Conservation (phyloP, 2,329 filamentous ascomycete genomes). For the Ascochyta lentis region DNA sequence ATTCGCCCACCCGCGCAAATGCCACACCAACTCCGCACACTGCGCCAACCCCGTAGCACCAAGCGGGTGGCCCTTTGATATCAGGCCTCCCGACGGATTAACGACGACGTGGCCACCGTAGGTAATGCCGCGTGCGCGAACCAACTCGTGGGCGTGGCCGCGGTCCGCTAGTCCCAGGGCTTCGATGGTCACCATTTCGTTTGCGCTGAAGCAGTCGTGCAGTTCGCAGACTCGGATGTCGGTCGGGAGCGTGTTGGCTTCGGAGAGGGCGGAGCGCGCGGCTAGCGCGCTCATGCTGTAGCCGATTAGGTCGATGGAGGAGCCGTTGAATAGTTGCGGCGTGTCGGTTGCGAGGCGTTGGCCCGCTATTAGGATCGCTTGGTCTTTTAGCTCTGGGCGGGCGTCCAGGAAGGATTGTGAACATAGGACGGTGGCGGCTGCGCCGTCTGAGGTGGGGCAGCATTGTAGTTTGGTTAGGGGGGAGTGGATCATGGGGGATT, state of each 20-base stretch:
- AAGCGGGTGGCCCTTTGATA: slow-evolving; percentile 94
- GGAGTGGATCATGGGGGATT: slow-evolving; percentile 77
- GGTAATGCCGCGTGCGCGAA: slow-evolving; percentile 85
- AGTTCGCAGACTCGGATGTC: slow-evolving; percentile 88
- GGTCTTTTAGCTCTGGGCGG: slow-evolving; percentile 78
- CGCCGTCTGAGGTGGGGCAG: slow-evolving; percentile 94
- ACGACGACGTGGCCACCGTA: slow-evolving; percentile 84
- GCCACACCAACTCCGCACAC: slow-evolving; percentile 94
- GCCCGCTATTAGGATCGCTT: slow-evolving; percentile 88
- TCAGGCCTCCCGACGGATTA: slow-evolving; percentile 93
- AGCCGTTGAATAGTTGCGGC: slow-evolving; percentile 77
- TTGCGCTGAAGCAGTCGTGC: slow-evolving; percentile 96
- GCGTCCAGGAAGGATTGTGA: slow-evolving; percentile 88
- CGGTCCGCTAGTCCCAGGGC: slow-evolving; percentile 77
- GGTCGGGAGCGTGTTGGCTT: slow-evolving; percentile 70
- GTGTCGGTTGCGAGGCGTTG: slow-evolving; percentile 87
- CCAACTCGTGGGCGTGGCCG: slow-evolving; percentile 91
- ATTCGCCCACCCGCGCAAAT: slow-evolving; percentile 93
- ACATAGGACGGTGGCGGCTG: slow-evolving; percentile 85
- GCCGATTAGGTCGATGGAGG: slow-evolving; percentile 87
- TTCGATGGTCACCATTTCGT: slow-evolving; percentile 91
- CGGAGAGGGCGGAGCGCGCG: slow-evolving; percentile 70
- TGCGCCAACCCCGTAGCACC: slow-evolving; percentile 95
- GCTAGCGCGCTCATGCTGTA: slow-evolving; percentile 83
- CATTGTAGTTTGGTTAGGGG: slow-evolving; percentile 98